A percentile compares a stretch with the other conserved stretches of the same genome.
phyloP scores from a whole-genome alignment of 139 green algal species.

The Picochlorum sp. region DNA sequence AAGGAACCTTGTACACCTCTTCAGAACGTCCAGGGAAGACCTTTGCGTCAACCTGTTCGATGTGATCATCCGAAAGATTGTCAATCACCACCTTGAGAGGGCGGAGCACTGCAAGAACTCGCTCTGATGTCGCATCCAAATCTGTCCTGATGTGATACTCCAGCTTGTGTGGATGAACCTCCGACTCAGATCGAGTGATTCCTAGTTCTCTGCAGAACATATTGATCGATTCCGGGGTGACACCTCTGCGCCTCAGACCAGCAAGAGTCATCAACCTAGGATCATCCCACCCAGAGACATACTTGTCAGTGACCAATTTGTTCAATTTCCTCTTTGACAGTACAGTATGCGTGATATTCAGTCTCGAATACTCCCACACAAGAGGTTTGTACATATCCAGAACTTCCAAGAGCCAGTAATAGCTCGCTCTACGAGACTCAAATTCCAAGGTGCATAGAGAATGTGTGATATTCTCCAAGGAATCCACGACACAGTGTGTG shows the following conservation, averaged over 20 bases:
- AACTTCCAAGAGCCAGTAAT: slow-evolving; percentile 85
- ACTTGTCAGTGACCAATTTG: slow-evolving; percentile 65
- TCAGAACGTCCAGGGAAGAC: slow-evolving; percentile 54
- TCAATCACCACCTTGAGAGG: slow-evolving; percentile 79
- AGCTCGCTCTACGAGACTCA: slow-evolving; percentile 88
- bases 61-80: slow-evolving; percentile 63
- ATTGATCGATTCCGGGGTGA: slow-evolving; percentile 84
- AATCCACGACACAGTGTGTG: slow-evolving; percentile 97
- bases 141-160: slow-evolving; percentile 75
- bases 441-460: slow-evolving; percentile 99
- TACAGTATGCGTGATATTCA: slow-evolving; percentile 97
- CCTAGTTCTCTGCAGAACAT: slow-evolving; percentile 84
- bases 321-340: slow-evolving; percentile 97
- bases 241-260: slow-evolving; percentile 82
- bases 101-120: slow-evolving; percentile 79
- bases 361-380: slow-evolving; percentile 94
- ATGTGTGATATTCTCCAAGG: slow-evolving; percentile 97
- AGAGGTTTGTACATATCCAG: slow-evolving; percentile 92
- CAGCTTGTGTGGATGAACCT: slow-evolving; percentile 78
- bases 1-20: slow-evolving; percentile 55
- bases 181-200: slow-evolving; percentile 80
- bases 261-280: slow-evolving; percentile 86
- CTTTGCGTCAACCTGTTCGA: slow-evolving; percentile 57
- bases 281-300: slow-evolving; percentile 94
- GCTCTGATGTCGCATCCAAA: slow-evolving; percentile 46